Base-by-base conservation (phyloP, 352 stramenopile genomes). In the Phytophthora fragariaefolia region DNA sequence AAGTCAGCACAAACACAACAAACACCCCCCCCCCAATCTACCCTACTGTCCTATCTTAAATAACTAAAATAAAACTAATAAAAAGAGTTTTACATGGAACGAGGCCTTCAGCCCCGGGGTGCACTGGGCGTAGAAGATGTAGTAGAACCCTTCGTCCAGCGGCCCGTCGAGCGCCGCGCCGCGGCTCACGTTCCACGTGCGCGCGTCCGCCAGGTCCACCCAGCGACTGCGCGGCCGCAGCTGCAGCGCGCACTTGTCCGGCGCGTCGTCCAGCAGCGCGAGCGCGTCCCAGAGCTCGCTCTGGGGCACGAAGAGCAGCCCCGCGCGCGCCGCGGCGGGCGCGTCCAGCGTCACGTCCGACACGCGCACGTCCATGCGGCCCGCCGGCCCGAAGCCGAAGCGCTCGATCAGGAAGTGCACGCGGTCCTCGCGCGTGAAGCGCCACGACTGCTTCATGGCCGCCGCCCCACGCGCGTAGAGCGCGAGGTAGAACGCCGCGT, bases 331-430 rank as follows among this genome's bases (percentile, higher is more conserved):
- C 20, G 1, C 38, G 0, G 65, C 36, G 6, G 47, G 24, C 7
- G 58, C 24, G 0, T 28, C 28, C 24, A 75, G 69, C 15, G 42
- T 53, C 12, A 97, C 90, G 66, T 79, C 71, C 4, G 63, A 70
- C 18, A 97, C 79, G n/a, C 64, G 76, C 26, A 97, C 61, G 57
- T 96, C 76, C 68, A 97, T 81, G 38, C 72, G 66, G 5, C 90
- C 91, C 10, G 63, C 55, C 5, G 73, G 66, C 7, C 80, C 72
- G 42, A 98, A 97, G 36, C 90, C 92, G 62, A 98, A 98, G 70
- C 87, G 89, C 70, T 98, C 92, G 43, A 98, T 83, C 43, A 95
- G 73, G 71, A 97, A 98, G 47, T 95, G 72, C 32, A 67, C 53
- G 23, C 90, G 83, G 58, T 85, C 74, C 56, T 98, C 92, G 20